Conservation (phyloP, 306 rosid genomes). For the Casuarina glauca region DNA sequence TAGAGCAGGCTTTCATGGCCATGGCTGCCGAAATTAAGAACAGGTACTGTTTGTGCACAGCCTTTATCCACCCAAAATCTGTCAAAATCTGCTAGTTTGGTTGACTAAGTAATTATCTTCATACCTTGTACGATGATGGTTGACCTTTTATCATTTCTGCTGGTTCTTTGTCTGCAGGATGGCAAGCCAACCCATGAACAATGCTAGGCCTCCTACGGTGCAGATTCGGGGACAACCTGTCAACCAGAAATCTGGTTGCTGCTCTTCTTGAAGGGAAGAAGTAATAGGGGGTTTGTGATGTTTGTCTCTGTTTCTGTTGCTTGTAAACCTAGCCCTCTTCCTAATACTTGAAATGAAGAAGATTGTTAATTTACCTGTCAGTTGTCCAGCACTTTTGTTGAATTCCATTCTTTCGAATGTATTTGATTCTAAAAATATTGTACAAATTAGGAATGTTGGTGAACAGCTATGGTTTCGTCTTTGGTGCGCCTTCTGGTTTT, state of each 20-base stretch:
- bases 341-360: constrained; percentile 41
- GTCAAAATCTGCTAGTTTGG: not conserved
- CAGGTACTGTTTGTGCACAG: constrained; percentile 41
- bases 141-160: constrained; percentile 5
- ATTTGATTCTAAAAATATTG: constrained; percentile 66
- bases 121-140: constrained; percentile 1
- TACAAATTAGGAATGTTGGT: constrained; percentile 93
- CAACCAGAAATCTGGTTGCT: constrained; percentile 95
- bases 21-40: constrained; percentile 79
- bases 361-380: constrained; percentile 46
- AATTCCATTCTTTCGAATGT: constrained; percentile 90
- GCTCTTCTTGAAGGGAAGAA: constrained; percentile 71
- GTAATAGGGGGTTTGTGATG: constrained; percentile 38
- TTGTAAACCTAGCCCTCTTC: constrained; percentile 58
- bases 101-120: not conserved
- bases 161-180: constrained; percentile 55
- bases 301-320: constrained; percentile 44
- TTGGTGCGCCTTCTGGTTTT: constrained; percentile 31
- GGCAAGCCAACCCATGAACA: constrained; percentile 97
- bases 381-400: constrained; percentile 52
- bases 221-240: constrained; percentile 99
- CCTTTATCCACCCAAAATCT: no score
- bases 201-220: constrained; percentile 91
- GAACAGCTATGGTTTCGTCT: constrained; percentile 69
- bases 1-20: constrained; percentile 87